These are phyloP conservation scores for Chlorokybus atmophyticus DNA, from an alignment of 139 green algal species.

Conservation along the genomic window DNA sequence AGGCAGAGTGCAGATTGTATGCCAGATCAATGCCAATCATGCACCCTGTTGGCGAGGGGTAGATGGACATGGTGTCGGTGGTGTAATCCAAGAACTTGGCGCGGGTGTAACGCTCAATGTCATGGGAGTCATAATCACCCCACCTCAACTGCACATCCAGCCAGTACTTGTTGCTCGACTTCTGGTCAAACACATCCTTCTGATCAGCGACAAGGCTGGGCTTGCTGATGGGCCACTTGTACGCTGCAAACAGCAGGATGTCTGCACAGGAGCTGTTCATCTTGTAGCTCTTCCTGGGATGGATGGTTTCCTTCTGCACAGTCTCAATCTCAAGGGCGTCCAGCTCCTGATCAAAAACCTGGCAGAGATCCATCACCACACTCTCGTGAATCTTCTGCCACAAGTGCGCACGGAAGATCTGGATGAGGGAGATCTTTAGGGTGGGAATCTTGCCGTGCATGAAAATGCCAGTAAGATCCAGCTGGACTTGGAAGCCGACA, in stretches of 20 bases:
- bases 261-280: constrained; percentile 94
- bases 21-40: constrained; percentile 97
- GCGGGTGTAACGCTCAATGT: constrained; percentile 96
- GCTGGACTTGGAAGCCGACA: constrained; percentile 97
- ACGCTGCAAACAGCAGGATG: constrained; percentile 94
- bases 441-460: constrained; percentile 99
- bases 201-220: constrained; percentile 83
- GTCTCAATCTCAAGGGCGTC: constrained; percentile 99
- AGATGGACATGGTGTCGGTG: constrained; percentile 99
- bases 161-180: constrained; percentile 98
- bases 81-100: constrained; percentile 99
- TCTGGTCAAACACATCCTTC: constrained; percentile 88
- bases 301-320: constrained; percentile 99
- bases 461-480: constrained; percentile 99
- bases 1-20: constrained; percentile 96
- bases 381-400: constrained; percentile 99
- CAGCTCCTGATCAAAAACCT: constrained; percentile 95
- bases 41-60: constrained; percentile 84
- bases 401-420: constrained; percentile 98
- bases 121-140: constrained; percentile 97
- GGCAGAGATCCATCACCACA: constrained; percentile 81
- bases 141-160: constrained; percentile 56
- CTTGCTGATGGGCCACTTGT: constrained; percentile 92
- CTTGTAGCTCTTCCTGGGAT: constrained; percentile 98
- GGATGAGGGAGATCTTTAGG: constrained; percentile 98